phyloP scores from a whole-genome alignment of 2,329 filamentous ascomycete species.

The Sordariomycetes sp. region DNA sequence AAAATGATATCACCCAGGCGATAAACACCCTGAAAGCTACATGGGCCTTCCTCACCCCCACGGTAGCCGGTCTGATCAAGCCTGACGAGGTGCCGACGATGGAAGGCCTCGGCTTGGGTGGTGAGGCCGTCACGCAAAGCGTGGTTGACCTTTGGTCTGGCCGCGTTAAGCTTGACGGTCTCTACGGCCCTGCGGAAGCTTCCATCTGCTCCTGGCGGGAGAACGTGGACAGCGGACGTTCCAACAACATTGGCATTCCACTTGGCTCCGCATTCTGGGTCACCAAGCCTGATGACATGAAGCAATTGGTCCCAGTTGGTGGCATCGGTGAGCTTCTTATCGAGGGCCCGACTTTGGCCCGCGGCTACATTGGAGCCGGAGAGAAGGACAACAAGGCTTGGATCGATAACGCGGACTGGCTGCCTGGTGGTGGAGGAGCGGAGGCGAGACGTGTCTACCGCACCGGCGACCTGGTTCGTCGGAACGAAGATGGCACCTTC shows the following conservation, averaged over 20 bases:
- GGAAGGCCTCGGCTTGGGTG: constrained; percentile 3
- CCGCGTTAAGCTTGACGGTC: no score
- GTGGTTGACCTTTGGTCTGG: constrained; percentile 3
- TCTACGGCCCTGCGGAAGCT: constrained; percentile 31
- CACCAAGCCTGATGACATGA: no score
- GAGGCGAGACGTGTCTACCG: constrained; percentile 9
- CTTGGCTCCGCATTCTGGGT: no score
- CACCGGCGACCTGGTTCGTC: constrained; percentile 5
- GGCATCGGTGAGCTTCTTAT: no score
- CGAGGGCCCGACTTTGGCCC: constrained; percentile 19
- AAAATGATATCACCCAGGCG: not conserved
- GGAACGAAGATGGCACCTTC: constrained; percentile 2
- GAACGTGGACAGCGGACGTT: no score
- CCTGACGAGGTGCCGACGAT: constrained; percentile 1
- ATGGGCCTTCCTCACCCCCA: constrained; percentile 3
- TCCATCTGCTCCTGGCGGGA: no score
- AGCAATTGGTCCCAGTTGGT: no score
- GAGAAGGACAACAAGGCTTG: constrained; percentile 14
- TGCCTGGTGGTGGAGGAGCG: not conserved
- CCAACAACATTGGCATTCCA: no score
- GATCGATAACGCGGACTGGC: not conserved
- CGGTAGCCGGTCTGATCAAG: not conserved
- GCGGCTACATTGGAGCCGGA: constrained; percentile 33
- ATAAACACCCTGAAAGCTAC: constrained; percentile 1
- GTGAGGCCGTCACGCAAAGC: constrained; percentile 5